Evolutionary conservation across 441 rosid genomes (phyloP).

Genomic region (Biscutella laevigata): DNA sequence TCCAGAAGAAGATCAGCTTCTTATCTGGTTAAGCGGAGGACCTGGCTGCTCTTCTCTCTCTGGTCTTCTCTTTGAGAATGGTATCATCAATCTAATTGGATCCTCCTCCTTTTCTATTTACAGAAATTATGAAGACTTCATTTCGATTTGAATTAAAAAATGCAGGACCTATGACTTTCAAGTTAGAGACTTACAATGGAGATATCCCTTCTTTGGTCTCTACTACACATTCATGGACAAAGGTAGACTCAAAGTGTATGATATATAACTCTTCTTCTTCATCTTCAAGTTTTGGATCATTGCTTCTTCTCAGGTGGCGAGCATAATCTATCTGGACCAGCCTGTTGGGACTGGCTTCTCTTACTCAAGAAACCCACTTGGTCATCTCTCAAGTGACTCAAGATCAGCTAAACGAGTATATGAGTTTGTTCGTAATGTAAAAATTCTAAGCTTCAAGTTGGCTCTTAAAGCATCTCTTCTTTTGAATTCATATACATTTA

Average conservation of each 20-base stretch:
- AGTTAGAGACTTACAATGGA: constrained; percentile 40
- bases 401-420: constrained; percentile 16
- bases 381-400: constrained; percentile 26
- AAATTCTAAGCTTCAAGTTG: not conserved
- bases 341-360: constrained; percentile 47
- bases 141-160: not conserved
- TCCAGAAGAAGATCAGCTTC: constrained; percentile 42
- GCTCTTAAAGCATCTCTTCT: not conserved
- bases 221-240: constrained; percentile 64
- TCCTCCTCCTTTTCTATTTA: not conserved
- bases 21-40: constrained; percentile 74
- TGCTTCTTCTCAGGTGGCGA: constrained; percentile 26
- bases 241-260: constrained; percentile 23
- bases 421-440: constrained; percentile 34
- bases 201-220: constrained; percentile 45
- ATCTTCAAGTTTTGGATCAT: constrained; percentile 13
- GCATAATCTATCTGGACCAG: constrained; percentile 41
- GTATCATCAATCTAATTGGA: constrained; percentile 21
- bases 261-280: no score
- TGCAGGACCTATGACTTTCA: constrained; percentile 55
- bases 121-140: not conserved
- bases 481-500: not conserved
- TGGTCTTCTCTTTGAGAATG: constrained; percentile 45
- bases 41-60: constrained; percentile 66
- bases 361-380: constrained; percentile 34